These are phyloP conservation scores for Eucalyptus victrix DNA, from an alignment of 345 rosid species.

Conservation along the genomic window DNA sequence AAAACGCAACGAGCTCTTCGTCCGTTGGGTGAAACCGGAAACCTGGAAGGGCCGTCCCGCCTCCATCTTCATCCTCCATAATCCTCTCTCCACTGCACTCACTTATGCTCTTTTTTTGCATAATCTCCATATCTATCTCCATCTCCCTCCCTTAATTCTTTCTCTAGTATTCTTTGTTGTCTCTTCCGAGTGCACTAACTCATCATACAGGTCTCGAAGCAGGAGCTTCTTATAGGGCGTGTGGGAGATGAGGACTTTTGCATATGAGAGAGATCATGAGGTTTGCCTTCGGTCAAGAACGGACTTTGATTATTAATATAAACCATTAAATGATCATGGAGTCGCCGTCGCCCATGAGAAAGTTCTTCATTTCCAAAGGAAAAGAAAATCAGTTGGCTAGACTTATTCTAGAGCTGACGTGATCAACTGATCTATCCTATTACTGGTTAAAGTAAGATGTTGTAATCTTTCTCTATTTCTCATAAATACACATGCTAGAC, in stretches of 20 bases:
- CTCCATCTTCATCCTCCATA: background rate
- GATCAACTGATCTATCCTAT: background rate
- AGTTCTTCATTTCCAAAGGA: background rate
- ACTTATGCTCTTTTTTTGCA: background rate
- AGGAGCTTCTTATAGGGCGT: background rate
- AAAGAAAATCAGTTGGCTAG: background rate
- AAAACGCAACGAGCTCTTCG: constrained; percentile 21
- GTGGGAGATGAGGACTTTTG: background rate
- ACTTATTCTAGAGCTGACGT: background rate
- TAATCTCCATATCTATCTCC: background rate
- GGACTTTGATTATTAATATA: background rate
- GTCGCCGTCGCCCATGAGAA: background rate
- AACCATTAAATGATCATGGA: background rate
- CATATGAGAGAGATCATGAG: background rate
- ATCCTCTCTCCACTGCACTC: background rate
- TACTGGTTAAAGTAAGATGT: background rate
- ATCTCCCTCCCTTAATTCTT: background rate
- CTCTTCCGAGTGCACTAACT: background rate
- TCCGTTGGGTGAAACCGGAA: constrained; percentile 22
- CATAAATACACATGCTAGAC: background rate
- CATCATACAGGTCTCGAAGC: background rate
- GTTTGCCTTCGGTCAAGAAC: background rate
- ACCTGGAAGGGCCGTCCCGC: background rate
- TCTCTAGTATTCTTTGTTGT: background rate
- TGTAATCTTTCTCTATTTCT: background rate